phyloP scores from a whole-genome alignment of 2,329 filamentous ascomycete genomes.

The Botryotinia globosa region DNA sequence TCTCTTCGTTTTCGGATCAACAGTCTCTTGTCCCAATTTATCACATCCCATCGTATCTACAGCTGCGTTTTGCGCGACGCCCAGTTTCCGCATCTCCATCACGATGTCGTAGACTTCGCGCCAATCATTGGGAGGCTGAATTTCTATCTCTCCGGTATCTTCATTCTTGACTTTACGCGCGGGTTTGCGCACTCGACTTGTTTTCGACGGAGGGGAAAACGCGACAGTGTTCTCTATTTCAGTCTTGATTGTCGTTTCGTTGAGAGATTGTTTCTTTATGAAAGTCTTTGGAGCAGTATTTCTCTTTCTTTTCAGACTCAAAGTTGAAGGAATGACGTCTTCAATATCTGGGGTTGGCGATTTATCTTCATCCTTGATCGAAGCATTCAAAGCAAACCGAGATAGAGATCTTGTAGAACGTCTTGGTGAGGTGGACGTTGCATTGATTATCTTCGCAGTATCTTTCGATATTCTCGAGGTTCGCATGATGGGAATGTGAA shows the following conservation, averaged over 20 bases:
- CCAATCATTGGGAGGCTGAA: slow-evolving; percentile 75
- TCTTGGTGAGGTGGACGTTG: slow-evolving; percentile 41
- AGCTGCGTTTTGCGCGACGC: slow-evolving; percentile 67
- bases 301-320: slow-evolving; percentile 48
- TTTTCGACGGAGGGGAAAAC: slow-evolving; percentile 33
- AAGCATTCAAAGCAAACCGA: slow-evolving; percentile 45
- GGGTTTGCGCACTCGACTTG: slow-evolving; percentile 46
- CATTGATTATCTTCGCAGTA: slow-evolving; percentile 54
- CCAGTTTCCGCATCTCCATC: slow-evolving; percentile 67
- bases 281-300: slow-evolving; percentile 25
- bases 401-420: slow-evolving; percentile 51
- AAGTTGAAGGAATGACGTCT: slow-evolving; percentile 44
- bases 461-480: slow-evolving; percentile 59
- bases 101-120: slow-evolving; percentile 75
- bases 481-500: slow-evolving; percentile 29
- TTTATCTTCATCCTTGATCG: slow-evolving; percentile 30
- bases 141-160: slow-evolving; percentile 42
- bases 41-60: slow-evolving; percentile 78
- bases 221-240: slow-evolving; percentile 40
- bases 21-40: slow-evolving; percentile 13
- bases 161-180: slow-evolving; percentile 46
- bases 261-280: slow-evolving; percentile 49
- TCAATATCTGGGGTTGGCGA: slow-evolving; percentile 51
- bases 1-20: slow-evolving; percentile 41
- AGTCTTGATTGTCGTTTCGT: slow-evolving; percentile 41